Conservation (phyloP, 1,284 basidiomycete genomes). For the Wallemia ichthyophaga region DNA sequence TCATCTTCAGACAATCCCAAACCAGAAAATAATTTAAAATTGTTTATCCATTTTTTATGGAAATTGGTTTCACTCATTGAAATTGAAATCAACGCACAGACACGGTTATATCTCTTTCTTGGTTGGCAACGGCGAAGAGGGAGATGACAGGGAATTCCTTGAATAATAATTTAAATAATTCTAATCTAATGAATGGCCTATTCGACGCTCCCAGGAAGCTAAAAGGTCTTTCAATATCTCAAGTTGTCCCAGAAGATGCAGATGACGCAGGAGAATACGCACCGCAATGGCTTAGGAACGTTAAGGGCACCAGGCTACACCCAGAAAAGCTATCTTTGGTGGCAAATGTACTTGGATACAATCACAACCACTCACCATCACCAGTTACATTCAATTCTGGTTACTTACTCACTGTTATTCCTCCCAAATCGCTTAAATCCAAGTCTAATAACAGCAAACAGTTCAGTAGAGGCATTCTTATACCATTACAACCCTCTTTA, state of each 20-base stretch:
- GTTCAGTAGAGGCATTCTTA: neutral
- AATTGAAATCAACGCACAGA: neutral
- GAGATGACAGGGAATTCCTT: neutral
- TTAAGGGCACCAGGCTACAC: neutral
- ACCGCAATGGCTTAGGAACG: neutral
- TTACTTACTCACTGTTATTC: neutral
- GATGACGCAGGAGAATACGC: neutral
- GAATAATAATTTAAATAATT: neutral
- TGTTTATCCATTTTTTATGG: neutral
- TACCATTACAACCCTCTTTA: neutral
- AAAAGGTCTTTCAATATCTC: neutral
- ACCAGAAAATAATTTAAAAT: neutral
- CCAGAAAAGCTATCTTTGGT: neutral
- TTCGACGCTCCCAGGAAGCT: neutral
- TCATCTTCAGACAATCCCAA: neutral
- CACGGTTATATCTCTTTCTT: neutral
- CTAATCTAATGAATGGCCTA: neutral
- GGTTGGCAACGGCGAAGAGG: neutral
- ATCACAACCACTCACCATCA: neutral
- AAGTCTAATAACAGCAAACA: neutral
- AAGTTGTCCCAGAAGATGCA: neutral
- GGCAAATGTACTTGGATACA: neutral
- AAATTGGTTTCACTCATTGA: neutral
- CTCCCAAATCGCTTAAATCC: neutral
- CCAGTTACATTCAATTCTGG: neutral